Percentiles rank a stretch among this genome's conserved stretches.
These are phyloP conservation scores for Talaromyces sp. DNA, from an alignment of 2,329 filamentous ascomycete genomes.

Conservation along the genomic window DNA sequence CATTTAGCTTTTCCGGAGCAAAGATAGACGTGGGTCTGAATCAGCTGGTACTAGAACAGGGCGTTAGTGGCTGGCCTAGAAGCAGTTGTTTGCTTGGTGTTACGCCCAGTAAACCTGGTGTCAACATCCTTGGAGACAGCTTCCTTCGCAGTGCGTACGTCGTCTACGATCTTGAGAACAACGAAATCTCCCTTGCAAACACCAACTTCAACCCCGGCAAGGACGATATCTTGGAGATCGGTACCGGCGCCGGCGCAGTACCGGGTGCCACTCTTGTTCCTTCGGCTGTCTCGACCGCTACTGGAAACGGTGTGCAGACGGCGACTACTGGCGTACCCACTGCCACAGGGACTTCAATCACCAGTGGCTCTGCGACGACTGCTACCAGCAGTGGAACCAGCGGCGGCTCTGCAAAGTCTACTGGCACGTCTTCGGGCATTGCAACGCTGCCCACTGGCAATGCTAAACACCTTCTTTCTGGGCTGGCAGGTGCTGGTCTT, in stretches of 20 bases:
- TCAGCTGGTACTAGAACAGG: slow-evolving; percentile 61
- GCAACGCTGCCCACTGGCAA: slow-evolving; percentile 20
- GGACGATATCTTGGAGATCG: slow-evolving; percentile 19
- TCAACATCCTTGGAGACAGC: slow-evolving; percentile 66
- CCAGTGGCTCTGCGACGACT: neutral
- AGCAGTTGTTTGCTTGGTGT: slow-evolving; percentile 67
- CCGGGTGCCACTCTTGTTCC: slow-evolving; percentile 5
- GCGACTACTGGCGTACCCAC: neutral
- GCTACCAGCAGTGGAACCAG: neutral
- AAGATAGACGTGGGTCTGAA: slow-evolving; percentile 53
- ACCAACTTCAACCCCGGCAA: slow-evolving; percentile 53
- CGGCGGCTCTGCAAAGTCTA: neutral
- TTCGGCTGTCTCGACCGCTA: slow-evolving; percentile 14
- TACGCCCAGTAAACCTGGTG: slow-evolving; percentile 53
- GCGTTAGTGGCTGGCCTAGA: slow-evolving; percentile 52
- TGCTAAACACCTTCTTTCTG: slow-evolving; percentile 21
- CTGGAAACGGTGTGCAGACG: slow-evolving; percentile 9
- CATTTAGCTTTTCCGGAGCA: slow-evolving; percentile 54
- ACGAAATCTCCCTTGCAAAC: slow-evolving; percentile 65
- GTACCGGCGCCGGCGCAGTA: slow-evolving; percentile 33
- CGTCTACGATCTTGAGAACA: slow-evolving; percentile 67
- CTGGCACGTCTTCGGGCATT: slow-evolving; percentile 18
- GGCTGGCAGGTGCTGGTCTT: slow-evolving; percentile 22
- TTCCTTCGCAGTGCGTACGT: slow-evolving; percentile 70
- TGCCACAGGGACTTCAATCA: neutral